Base-by-base conservation (phyloP, 805 yeast species). In the Debaryomyces maramus region DNA sequence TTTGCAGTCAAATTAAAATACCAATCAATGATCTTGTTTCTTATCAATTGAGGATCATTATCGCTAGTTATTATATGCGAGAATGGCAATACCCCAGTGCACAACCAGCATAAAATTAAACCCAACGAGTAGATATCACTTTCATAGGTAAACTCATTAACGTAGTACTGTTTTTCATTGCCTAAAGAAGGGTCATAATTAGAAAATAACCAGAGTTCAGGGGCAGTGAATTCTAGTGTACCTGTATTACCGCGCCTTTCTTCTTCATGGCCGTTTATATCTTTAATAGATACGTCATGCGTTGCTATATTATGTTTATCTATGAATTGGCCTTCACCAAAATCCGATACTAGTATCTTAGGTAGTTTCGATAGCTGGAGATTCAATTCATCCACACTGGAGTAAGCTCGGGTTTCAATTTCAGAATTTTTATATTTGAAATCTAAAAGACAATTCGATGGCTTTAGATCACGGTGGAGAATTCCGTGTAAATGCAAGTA, bases 381-480 rank as follows among this genome's bases (percentile, higher is more conserved):
- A 16, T 51, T 56, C 17, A 55, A 50, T 3, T 43, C 52, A 14
- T 36, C 34, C 8, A 19, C 20, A 27, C 10, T 2, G 18, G 28
- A 10, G 31, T 10, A 15, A 10, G 11, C 11, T 7, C n/a, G 13
- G n/a, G 8, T 21, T 17, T 39, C 19, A 3, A 23, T 14, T 18
- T 19, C 27, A 13, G 18, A 15, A 48, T 33, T 7, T 6, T 34
- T 44, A 38, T 59, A 73, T 17, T 50, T 51, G 1, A 57, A 50
- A 38, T 73, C 78, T 35, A 89, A 62, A 19, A 89, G 66, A 62
- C 96, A 88, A 52, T 89, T 89, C 1, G 95, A 85, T 0, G 97
- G 97, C 52, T 89, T 89, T 45, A 89, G 67, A 58, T 89, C 97
- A 21, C 97, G 71, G 55, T 89, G 97, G n/a, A 89, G 75, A 21